phyloP scores from a whole-genome alignment of 352 stramenopile species.

The Aphanomyces astaci region DNA sequence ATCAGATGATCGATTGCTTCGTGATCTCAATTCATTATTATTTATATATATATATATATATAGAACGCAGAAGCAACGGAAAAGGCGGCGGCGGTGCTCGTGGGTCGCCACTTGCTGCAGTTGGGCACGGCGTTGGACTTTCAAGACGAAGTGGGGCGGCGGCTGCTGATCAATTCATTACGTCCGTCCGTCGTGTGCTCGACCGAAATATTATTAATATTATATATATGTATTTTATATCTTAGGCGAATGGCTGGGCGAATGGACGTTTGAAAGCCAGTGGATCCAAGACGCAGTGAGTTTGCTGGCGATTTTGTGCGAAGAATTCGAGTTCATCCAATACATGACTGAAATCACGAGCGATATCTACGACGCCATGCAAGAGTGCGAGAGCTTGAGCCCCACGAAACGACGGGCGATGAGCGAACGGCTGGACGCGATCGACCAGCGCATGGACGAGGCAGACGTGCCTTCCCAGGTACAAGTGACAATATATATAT shows the following conservation, averaged over 20 bases:
- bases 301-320: constrained; percentile 37
- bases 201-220: too few species aligned
- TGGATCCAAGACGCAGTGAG: constrained; percentile 32
- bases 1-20: too few species aligned
- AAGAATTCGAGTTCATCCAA: constrained; percentile 70
- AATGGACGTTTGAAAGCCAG: constrained; percentile 45
- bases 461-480: constrained; percentile 43
- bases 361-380: constrained; percentile 66
- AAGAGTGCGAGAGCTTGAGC: constrained; percentile 28
- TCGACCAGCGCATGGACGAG: constrained; percentile 50
- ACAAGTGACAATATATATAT: not conserved
- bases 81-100: constrained; percentile 46
- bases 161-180: constrained; percentile 52
- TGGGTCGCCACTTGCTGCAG: constrained; percentile 56
- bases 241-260: constrained; percentile 49
- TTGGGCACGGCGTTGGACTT: constrained; percentile 63
- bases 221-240: too few species aligned
- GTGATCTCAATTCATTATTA: too few species aligned
- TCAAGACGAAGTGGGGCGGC: constrained; percentile 72
- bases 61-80: constrained; percentile 29
- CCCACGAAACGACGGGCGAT: constrained; percentile 33
- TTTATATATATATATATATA: not conserved
- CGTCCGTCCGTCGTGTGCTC: too few species aligned
- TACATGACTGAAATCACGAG: constrained; percentile 67
- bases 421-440: constrained; percentile 50